Evolutionary conservation across 108 stramenopile species (phyloP), one percentile per base, ranked within the genome.

Genomic region (Mediolabrus comicus): DNA sequence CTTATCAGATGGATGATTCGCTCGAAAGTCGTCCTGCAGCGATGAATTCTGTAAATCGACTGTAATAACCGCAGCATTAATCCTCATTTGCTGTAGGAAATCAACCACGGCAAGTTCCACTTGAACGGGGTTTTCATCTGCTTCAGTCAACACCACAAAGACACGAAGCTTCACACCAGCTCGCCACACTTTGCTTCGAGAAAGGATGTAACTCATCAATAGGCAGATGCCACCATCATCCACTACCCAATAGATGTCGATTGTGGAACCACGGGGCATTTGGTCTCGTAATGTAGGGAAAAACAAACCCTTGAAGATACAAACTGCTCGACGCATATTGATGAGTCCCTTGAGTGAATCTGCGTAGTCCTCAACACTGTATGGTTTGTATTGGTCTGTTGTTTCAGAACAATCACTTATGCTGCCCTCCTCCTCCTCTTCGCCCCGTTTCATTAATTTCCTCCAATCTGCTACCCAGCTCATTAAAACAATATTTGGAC

Each of bases 181-280:
- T 54, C 60, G 62, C 86, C 86, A 93, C 9, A 74, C 65, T 56
- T 36, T 9, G 59, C 89, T 81, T 35, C 82, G 81, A 22, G 63
- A 66, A 26, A 93, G 80, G 3, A 93, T 77, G 62, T 74, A 90
- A 12, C 90, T 90, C 8, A 91, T 68, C 33, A 93, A 68, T 1
- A 93, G 71, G 51, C 89, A 75, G 34, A 91, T 77, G n/a, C 90
- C 92, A 9, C 90, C 88, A 59, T 91, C 90, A 59, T 85, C 70
- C 17, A 86, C 81, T 31, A 91, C 70, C 92, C 92, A 93, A 84
- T 86, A 93, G 33, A 93, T 74, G 68, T 93, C 92, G 32, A 93
- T 87, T 22, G 82, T 83, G 25, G 58, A 65, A 57, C 62, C 31
- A 26, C 51, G 43, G 6, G 59, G 60, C 11, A 41, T 28, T 9